A percentile compares a stretch with the other conserved stretches of the same genome.
Conservation (phyloP, 2,329 filamentous ascomycete species). For the Alternaria ventricosa region DNA sequence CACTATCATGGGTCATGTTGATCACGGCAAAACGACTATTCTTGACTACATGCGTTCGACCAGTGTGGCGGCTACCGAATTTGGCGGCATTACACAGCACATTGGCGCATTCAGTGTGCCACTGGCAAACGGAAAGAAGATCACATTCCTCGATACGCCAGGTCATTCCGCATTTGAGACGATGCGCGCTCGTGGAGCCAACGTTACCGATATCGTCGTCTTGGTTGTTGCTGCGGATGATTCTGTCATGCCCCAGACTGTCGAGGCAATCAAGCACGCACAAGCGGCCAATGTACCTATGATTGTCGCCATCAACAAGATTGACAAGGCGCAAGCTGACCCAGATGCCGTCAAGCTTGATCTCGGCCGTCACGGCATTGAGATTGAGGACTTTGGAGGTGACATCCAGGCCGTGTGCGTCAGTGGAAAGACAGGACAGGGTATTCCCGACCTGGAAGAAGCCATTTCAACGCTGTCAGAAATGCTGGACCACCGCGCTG, state of each 20-base stretch:
- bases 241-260: slow-evolving; percentile 94
- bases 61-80: slow-evolving; percentile 87
- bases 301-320: slow-evolving; percentile 97
- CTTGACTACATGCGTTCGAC: slow-evolving; percentile 93
- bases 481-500: slow-evolving; percentile 87
- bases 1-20: slow-evolving; percentile 99
- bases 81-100: slow-evolving; percentile 97
- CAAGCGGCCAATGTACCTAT: slow-evolving; percentile 87
- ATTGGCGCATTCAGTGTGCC: slow-evolving; percentile 96
- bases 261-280: slow-evolving; percentile 95
- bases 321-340: slow-evolving; percentile 85
- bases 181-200: slow-evolving; percentile 94
- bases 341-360: slow-evolving; percentile 87
- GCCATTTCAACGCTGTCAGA: slow-evolving; percentile 85
- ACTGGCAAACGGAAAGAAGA: slow-evolving; percentile 80
- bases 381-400: slow-evolving; percentile 93
- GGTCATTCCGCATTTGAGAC: slow-evolving; percentile 94
- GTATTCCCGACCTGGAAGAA: slow-evolving; percentile 92
- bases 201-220: slow-evolving; percentile 95
- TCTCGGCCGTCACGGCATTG: slow-evolving; percentile 79
- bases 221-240: slow-evolving; percentile 96
- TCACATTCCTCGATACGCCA: slow-evolving; percentile 96
- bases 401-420: slow-evolving; percentile 92
- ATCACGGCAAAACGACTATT: slow-evolving; percentile 97
- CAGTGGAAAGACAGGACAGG: slow-evolving; percentile 90